Evolutionary conservation across 78 protist species (phyloP).

Genomic region (Capsaspora owczarzaki): DNA sequence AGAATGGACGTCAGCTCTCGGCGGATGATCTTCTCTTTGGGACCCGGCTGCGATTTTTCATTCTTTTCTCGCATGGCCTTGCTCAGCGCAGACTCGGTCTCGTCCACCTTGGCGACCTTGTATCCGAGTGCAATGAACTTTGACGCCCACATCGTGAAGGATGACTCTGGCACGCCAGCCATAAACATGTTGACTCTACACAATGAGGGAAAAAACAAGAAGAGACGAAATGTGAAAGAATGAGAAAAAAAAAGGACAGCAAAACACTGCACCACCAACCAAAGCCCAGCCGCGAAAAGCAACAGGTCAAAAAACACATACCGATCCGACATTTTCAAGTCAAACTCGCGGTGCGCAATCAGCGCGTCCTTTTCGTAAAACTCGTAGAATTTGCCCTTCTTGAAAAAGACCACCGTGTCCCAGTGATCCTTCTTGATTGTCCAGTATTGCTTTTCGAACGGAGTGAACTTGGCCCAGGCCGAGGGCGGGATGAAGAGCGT

Average conservation of each 20-base stretch:
- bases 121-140: constrained; percentile 49
- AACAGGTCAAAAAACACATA: background rate
- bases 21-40: constrained; percentile 23
- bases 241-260: background rate
- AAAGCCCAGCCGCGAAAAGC: background rate
- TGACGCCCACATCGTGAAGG: constrained; percentile 58
- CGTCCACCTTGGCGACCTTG: constrained; percentile 70
- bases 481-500: constrained; percentile 55
- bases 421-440: constrained; percentile 62
- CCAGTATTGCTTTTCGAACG: constrained; percentile 88
- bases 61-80: constrained; percentile 16
- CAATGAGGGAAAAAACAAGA: background rate
- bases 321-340: constrained; percentile 67
- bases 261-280: background rate
- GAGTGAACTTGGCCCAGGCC: constrained; percentile 13
- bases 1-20: constrained; percentile 41
- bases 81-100: constrained; percentile 34
- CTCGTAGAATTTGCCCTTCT: constrained; percentile 85
- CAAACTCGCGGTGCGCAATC: constrained; percentile 58
- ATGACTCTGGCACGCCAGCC: constrained; percentile 75
- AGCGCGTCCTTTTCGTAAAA: constrained; percentile 87
- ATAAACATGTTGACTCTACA: constrained; percentile 40
- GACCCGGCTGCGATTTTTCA: background rate
- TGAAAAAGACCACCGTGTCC: constrained; percentile 74
- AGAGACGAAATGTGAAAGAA: background rate